Evolutionary conservation across 2,329 filamentous ascomycete species (phyloP), one percentile per base, ranked within the genome.

Genomic region (Exophiala sideris): DNA sequence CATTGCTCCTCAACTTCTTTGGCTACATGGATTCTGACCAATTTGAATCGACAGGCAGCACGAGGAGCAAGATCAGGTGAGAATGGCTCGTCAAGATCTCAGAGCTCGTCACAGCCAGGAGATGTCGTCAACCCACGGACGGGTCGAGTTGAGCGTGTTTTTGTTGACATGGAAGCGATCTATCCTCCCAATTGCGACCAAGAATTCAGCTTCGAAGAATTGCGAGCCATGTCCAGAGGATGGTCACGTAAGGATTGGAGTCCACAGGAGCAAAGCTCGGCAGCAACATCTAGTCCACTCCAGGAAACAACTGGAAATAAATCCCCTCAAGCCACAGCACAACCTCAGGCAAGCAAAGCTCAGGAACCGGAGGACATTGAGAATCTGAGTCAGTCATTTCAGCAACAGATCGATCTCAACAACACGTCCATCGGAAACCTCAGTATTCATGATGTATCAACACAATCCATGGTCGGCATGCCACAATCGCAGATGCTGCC

Each of bases 121-220:
- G 89, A 94, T 77, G 84, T 91, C 72, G 87, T 87, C 55, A 95
- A 97, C 67, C 84, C 89, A 36, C 83, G 84, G 69, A 95, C 83
- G 50, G 91, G 91, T 54, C 89, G 87, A 73, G 83, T 83, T 65
- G 92, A 97, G 71, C 84, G 88, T 59, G 87, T 96, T 29, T 92
- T 89, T 73, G 91, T 95, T 67, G 85, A 95, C 66, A 78, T 97
- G 48, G 85, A 91, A 68, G 84, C 85, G 32, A 80, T 97, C 33
- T 97, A 97, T 66, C 91, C 91, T 7, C 81, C 86, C 42, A 81
- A 88, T 56, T 79, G 84, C 1, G 83, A 82, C 2, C 84, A 84
- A 32, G 92, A 96, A 70, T 80, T 88, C 58, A 92, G 89, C 66
- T 95, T 97, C 67, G 94, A 99, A 68, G 94, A 99, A 72, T 74